Base-by-base conservation (phyloP, 2,329 filamentous ascomycete genomes). In the Exutisphaerella laricina region DNA sequence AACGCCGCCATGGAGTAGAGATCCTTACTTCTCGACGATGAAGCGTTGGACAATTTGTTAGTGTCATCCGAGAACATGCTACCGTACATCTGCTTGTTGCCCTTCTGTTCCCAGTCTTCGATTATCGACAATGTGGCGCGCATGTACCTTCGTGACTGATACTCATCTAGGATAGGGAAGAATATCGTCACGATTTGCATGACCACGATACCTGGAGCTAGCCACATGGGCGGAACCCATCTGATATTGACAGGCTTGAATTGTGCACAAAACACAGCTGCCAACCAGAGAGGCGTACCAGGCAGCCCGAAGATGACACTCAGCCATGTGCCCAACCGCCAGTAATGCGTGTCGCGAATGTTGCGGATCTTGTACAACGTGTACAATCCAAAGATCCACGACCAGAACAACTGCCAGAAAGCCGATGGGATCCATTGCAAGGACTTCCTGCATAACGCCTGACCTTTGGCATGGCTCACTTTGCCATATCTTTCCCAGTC, bases 201-300 rank as follows among this genome's bases (percentile, higher is more conserved):
- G 45, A 78, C 63, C 53, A 78, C 70, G 54, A 84, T 78, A 17
- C 79, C 79, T 4, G 80, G 62, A 34, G 74, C 72, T 44, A 83
- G 66, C 79, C 80, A 84, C 59, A 80, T 74, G 2, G 79, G 75
- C 37, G 80, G 78, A 10, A 79, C 66, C 50, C 71, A 80, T 57
- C 72, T 73, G 9, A 63, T 56, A 58, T 81, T 80, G 41, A 57
- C 51, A 3, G 49, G 49, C 39, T 53, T 56, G 43, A 75, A 71
- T 3, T 69, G 68, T 45, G 76, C 71, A 10, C 79, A 64, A 41
- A 77, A 80, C 17, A 80, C 62, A 25, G 65, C 68, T 29, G 66
- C 63, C 26, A 85, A 71, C 80, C 80, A 85, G 66, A 85, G 72
- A 0, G 82, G 82, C 6, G 79, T 77, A 16, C 79, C 80, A 42